Conservation (phyloP, 345 rosid genomes). For the Geranium rotundifolium region DNA sequence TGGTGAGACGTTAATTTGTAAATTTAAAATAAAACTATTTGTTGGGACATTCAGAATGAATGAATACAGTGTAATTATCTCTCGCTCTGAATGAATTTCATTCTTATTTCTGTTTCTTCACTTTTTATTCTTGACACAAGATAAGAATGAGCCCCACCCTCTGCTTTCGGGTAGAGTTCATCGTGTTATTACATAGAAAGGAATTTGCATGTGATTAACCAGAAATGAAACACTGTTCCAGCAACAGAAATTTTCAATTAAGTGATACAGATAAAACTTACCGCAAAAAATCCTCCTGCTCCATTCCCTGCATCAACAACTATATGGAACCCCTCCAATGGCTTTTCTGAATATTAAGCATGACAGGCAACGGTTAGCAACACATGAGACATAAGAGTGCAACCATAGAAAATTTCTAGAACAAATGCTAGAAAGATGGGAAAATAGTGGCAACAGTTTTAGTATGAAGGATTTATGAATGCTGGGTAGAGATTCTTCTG, state of each 20-base stretch:
- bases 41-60: no score
- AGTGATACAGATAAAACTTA: constrained; percentile 25
- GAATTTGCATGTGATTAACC: no score
- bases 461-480: background rate
- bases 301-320: constrained; percentile 99
- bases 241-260: background rate
- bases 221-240: background rate
- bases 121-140: no score
- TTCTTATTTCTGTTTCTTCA: no score
- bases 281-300: constrained; percentile 96
- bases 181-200: no score
- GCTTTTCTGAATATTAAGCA: constrained; percentile 56
- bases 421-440: background rate
- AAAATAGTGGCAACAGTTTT: background rate
- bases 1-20: no score
- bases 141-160: no score
- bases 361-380: constrained; percentile 17
- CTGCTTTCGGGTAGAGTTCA: no score
- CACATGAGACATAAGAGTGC: background rate
- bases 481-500: background rate
- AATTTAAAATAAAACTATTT: no score
- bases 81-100: no score
- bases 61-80: no score
- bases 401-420: background rate
- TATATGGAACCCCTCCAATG: constrained; percentile 90